These are phyloP conservation scores for Ormosia emarginata DNA, from an alignment of 306 rosid species.

Conservation along the genomic window DNA sequence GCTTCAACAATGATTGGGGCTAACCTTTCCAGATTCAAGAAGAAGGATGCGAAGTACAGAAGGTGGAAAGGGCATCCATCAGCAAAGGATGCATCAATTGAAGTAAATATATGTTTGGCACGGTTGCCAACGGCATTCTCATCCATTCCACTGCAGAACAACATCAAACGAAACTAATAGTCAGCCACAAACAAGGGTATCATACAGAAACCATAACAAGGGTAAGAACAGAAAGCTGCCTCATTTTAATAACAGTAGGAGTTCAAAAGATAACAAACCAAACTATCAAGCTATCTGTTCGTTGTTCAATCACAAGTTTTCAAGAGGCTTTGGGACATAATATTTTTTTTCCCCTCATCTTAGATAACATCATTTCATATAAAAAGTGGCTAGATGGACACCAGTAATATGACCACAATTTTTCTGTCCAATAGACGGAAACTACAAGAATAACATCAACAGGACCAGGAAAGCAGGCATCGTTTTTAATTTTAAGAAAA, in stretches of 20 bases:
- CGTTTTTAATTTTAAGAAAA: background rate
- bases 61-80: conserved; percentile 97
- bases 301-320: background rate
- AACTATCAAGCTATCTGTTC: background rate
- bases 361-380: background rate
- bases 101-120: conserved; percentile 97
- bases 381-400: background rate
- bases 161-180: conserved; percentile 21
- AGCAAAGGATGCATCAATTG: conserved; percentile 97
- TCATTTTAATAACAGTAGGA: background rate
- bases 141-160: conserved; percentile 96
- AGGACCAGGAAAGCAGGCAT: background rate
- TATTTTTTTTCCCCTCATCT: background rate
- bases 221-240: background rate
- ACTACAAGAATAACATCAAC: background rate
- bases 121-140: conserved; percentile 94
- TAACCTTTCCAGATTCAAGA: conserved; percentile 94
- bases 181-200: background rate
- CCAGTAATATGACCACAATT: background rate
- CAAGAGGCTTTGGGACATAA: background rate
- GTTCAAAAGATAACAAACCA: background rate
- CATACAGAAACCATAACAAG: background rate
- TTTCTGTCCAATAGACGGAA: background rate
- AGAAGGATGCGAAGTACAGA: conserved; percentile 98
- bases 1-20: conserved; percentile 12